Evolutionary conservation across 108 stramenopile species (phyloP).

Genomic region (Bacterosira constricta): DNA sequence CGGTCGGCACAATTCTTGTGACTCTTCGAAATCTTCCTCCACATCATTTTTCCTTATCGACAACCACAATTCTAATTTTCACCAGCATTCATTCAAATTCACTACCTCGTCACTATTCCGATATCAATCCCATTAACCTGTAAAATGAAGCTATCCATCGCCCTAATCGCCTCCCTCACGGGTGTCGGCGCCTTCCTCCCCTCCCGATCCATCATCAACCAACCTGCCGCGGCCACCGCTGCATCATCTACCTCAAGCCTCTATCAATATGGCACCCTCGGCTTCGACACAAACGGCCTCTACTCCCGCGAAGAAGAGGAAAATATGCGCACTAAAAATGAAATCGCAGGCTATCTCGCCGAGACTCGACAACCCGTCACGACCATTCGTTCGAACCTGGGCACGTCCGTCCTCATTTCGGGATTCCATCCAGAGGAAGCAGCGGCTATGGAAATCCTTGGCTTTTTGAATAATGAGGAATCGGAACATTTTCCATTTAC

Average conservation of each 20-base stretch:
- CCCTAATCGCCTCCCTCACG: constrained; percentile 26
- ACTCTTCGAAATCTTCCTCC: too few relatives aligned
- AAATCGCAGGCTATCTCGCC: constrained; percentile 17
- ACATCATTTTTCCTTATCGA: too few relatives aligned
- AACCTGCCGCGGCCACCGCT: background rate
- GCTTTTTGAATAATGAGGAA: constrained; percentile 85
- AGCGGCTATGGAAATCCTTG: constrained; percentile 70
- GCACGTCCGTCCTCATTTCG: constrained; percentile 30
- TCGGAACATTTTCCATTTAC: constrained; percentile 57
- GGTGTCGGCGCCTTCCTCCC: constrained; percentile 32
- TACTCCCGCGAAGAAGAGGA: constrained; percentile 29
- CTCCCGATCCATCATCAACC: constrained; percentile 8
- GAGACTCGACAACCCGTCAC: background rate
- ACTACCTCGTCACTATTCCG: too few relatives aligned
- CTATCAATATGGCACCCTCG: constrained; percentile 34
- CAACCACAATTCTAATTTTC: too few relatives aligned
- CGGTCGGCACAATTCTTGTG: too few relatives aligned
- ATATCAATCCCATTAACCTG: too few relatives aligned
- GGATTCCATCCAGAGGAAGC: constrained; percentile 55
- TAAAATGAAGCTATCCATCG: constrained; percentile 40
- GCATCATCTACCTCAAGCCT: constrained; percentile 9
- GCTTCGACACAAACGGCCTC: constrained; percentile 31
- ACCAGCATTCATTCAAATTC: too few relatives aligned
- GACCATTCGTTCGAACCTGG: constrained; percentile 31
- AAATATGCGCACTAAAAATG: constrained; percentile 1